Base-by-base conservation (phyloP, 2,329 filamentous ascomycete genomes). In the Clarireedia hainanense region DNA sequence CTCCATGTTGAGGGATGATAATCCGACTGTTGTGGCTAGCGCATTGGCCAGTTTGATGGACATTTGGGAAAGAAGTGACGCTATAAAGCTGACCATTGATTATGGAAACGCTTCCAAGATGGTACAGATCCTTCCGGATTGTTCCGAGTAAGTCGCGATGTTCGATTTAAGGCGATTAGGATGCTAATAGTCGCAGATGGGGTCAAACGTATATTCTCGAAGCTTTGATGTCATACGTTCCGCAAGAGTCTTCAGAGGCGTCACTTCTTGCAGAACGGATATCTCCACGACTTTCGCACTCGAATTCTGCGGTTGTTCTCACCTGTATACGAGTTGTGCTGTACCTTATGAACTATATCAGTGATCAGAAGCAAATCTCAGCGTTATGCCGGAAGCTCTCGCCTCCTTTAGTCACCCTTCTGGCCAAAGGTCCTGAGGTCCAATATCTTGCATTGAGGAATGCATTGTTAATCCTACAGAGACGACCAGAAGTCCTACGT, bases 291-390 rank as follows among this genome's bases (percentile, higher is more conserved):
- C 79, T 99, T 30, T 97, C 94, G 26, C 94, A 99, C 71, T 94
- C 91, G 42, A 99, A 99, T 72, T 96, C 94, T 10, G 88, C 94
- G 0, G 94, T 99, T 34, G 94, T 97, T 3, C 79, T 99, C 57
- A 97, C 94, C 4, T 96, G 91, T 70, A 96, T 96, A 66, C 85
- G 94, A 57, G 94, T 99, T 42, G 91, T 99, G 37, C 80, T 99
- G 50, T 99, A 99, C 69, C 79, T 99, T 57, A 94, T 97, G 89
- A 99, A 99, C 75, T 99, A 99, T 74, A 96, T 99, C 65, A 80
- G 87, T 52, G 91, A 96, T 65, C 83, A 94, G 68, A 94, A 89
- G 72, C 88, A 95, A 63, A 89, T 96, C 60, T 85, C 88, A 4
- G 83, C 85, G 1, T 76, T 99, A 40, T 96, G 91, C 72, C 85